Percentiles rank a stretch among this genome's conserved stretches.
phyloP scores from a whole-genome alignment of 192 early-diverging fungal species.

The Coemansia umbellata region DNA sequence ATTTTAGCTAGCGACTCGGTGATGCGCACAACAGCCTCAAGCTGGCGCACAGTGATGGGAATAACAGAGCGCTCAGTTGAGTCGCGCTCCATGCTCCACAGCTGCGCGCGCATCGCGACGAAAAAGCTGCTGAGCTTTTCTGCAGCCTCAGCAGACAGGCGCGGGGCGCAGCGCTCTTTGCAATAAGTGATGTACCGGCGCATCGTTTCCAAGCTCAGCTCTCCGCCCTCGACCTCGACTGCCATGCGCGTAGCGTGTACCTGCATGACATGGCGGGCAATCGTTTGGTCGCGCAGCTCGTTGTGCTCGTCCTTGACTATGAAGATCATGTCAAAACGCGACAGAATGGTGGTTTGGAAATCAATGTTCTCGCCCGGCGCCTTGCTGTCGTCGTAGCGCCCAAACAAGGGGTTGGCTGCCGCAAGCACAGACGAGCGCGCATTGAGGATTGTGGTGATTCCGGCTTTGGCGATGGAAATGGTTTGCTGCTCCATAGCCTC shows the following conservation, averaged over 20 bases:
- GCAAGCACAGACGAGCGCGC: conserved; percentile 95
- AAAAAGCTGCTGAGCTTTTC: conserved; percentile 92
- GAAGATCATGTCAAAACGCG: conserved; percentile 99
- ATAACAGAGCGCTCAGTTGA: conserved; percentile 74
- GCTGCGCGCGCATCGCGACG: conserved; percentile 83
- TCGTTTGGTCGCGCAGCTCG: conserved; percentile 82
- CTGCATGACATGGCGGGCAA: conserved; percentile 94
- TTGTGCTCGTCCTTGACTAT: conserved; percentile 98
- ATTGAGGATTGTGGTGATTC: conserved; percentile 98
- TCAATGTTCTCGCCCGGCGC: conserved; percentile 99
- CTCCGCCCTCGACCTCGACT: conserved; percentile 63
- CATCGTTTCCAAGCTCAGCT: conserved; percentile 94
- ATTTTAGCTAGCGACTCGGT: conserved; percentile 98
- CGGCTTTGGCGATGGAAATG: conserved; percentile 99
- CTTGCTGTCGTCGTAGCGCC: conserved; percentile 97
- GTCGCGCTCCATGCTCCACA: conserved; percentile 72
- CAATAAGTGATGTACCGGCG: conserved; percentile 94
- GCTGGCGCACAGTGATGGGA: conserved; percentile 94
- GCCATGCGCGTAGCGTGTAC: conserved; percentile 82
- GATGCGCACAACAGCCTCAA: conserved; percentile 98
- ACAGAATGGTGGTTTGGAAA: conserved; percentile 99
- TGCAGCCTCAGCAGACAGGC: conserved; percentile 81
- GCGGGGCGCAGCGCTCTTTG: conserved; percentile 90
- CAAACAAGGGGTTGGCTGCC: conserved; percentile 97
- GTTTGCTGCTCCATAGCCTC: conserved; percentile 99